A percentile compares a stretch with the other conserved stretches of the same genome.
Evolutionary conservation across 305 asterid species (phyloP).

Genomic region (Fraxinus sp.): DNA sequence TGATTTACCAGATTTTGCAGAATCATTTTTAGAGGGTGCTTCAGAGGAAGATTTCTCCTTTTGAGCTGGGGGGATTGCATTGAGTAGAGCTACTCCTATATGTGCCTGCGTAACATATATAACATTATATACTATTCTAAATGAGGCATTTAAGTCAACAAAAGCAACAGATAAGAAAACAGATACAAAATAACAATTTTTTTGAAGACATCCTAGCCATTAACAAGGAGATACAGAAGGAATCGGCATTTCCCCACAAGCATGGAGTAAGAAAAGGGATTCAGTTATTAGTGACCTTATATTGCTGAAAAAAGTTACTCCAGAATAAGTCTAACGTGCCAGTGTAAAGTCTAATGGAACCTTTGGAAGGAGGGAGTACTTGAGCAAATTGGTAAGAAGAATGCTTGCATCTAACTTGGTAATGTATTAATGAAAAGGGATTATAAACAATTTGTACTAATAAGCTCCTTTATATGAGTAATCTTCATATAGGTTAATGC

Average conservation of each 20-base stretch:
- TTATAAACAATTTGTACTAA: not conserved
- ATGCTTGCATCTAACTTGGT: not conserved
- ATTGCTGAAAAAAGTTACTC: not conserved
- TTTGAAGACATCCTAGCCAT: not conserved
- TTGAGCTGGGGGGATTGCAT: conserved; percentile 71
- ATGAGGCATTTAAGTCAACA: not conserved
- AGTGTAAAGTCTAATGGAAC: not conserved
- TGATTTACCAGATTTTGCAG: conserved; percentile 52
- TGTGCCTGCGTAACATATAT: conserved; percentile 60
- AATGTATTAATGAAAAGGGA: not conserved
- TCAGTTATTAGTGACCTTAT: not conserved
- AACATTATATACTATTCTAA: not conserved
- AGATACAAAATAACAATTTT: not conserved
- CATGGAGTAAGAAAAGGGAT: not conserved
- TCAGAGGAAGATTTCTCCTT: conserved; percentile 53
- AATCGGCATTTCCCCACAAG: not conserved
- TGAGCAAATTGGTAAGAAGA: not conserved
- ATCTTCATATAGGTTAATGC: not conserved
- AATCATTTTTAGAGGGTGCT: conserved; percentile 54
- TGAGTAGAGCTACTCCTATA: conserved; percentile 90
- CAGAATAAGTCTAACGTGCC: not conserved
- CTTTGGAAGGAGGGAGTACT: not conserved
- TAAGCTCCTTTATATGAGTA: not conserved
- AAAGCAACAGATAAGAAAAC: not conserved
- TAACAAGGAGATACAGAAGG: not conserved